phyloP scores from a whole-genome alignment of 106 monocot genomes.

The Apostasia ramifera region DNA sequence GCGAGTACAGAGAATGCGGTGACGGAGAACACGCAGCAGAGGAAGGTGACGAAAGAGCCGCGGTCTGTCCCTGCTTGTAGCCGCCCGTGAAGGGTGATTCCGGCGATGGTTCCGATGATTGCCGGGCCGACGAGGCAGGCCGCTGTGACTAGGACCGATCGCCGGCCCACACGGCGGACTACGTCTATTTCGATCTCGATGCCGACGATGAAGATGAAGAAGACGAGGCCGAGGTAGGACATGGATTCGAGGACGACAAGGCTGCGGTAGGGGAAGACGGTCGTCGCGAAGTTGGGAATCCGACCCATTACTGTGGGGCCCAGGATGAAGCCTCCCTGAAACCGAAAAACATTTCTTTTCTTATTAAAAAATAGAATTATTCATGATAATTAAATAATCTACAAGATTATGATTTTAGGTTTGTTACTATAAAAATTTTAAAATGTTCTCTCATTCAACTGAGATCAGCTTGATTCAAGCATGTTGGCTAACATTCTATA shows the following conservation, averaged over 20 bases:
- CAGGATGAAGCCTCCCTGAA: constrained; percentile 11
- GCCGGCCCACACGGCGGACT: constrained; percentile 2
- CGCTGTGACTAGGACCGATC: not conserved
- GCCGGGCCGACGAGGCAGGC: constrained; percentile 26
- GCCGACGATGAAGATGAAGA: constrained; percentile 19
- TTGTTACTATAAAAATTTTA: too few species aligned
- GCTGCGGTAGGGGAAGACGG: constrained; percentile 12
- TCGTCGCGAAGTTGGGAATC: not conserved
- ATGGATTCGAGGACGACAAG: constrained; percentile 14
- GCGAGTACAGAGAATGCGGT: constrained; percentile 31
- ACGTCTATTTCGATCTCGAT: constrained; percentile 11
- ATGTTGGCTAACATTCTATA: too few species aligned
- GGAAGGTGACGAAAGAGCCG: constrained; percentile 9
- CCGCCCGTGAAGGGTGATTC: constrained; percentile 13
- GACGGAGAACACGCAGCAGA: constrained; percentile 19
- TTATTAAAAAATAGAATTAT: not conserved
- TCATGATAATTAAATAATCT: too few species aligned
- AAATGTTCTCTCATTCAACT: too few species aligned
- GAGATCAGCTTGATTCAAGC: too few species aligned
- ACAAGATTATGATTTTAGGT: too few species aligned
- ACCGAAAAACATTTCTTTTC: not conserved
- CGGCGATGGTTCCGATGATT: constrained; percentile 7
- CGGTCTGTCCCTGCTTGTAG: not conserved
- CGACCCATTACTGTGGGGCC: constrained; percentile 11
- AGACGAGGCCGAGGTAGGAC: constrained; percentile 20